Evolutionary conservation across 768 basidiomycete species (phyloP), one percentile per base, ranked within the genome.

Genomic region (Phylloporus scabripes): DNA sequence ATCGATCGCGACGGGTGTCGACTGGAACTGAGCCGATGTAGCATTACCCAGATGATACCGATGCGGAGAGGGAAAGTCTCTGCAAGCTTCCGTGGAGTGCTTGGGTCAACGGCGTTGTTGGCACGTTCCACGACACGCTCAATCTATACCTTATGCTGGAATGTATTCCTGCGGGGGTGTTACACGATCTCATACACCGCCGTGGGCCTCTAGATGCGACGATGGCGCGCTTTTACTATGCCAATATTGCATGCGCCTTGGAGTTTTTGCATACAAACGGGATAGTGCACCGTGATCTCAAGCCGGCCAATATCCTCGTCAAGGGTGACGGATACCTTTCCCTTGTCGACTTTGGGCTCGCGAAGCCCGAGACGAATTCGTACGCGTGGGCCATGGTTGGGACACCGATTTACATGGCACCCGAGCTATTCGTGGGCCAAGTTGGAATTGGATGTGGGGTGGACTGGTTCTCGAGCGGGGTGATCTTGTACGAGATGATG

Each of bases 381-480:
- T 42, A 60, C 38, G 31, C 43, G 48, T 53, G 52, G 63, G 7
- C 60, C 51, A 31, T 80, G 74, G 60, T 73, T 2, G 79, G 80
- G 3, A 79, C 80, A 7, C 62, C 69, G 7, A 49, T 63, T 3
- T 82, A 80, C 60, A 71, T 70, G 64, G 72, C 79, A 5, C 80
- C 81, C 0, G 81, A 83, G 55, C 46, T 68, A 29, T 53, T 54
- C n/a, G 48, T 57, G 49, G 46, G 51, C 38, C 59, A 67, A 17
- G 41, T 51, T 26, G 52, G 51, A 21, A 52, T 59, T n/a, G 64
- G 68, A 3, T 28, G 58, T 28, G 61, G 67, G 1, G 55, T 78
- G 9, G 81, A 83, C 60, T 81, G 80, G 80, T 82, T 77, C 73
- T 66, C 79, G 18, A 66, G 67, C 21, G 81, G 79, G 0, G 58